A percentile compares a stretch with the other conserved stretches of the same genome.
Conservation (phyloP, 345 rosid genomes). For the Bruguiera parviflora region DNA sequence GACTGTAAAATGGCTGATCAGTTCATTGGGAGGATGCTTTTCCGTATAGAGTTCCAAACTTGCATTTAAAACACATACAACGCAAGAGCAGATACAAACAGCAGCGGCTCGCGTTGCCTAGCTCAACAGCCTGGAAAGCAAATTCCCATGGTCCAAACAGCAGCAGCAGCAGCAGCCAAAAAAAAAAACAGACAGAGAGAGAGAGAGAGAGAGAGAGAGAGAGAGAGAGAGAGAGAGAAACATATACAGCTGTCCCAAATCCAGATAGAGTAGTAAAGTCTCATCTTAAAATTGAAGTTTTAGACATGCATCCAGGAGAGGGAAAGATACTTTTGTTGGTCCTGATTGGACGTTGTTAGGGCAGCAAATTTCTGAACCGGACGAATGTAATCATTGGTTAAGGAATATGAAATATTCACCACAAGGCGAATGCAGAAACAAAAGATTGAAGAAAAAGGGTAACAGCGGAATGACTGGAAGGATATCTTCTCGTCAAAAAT, state of each 20-base stretch:
- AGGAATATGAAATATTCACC: slow-evolving; percentile 33
- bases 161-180: not conserved
- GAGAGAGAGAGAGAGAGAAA: too few relatives aligned
- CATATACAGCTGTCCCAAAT: not conserved
- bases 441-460: not conserved
- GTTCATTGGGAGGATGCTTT: not conserved
- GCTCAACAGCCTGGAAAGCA: not conserved
- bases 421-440: not conserved
- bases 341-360: not conserved
- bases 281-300: not conserved
- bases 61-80: too few relatives aligned
- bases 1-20: not conserved
- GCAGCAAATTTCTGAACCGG: slow-evolving; percentile 59
- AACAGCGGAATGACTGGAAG: slow-evolving; percentile 29
- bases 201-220: too few relatives aligned
- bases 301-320: not conserved
- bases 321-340: not conserved
- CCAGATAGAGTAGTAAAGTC: not conserved
- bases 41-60: too few relatives aligned
- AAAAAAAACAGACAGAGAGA: too few relatives aligned
- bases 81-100: too few relatives aligned
- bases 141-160: not conserved
- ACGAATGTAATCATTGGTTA: slow-evolving; percentile 53
- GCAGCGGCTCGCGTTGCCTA: not conserved
- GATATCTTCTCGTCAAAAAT: slow-evolving; percentile 78